These are phyloP conservation scores for Venturia aucupariae DNA, from an alignment of 2,329 filamentous ascomycete species.

Conservation along the genomic window DNA sequence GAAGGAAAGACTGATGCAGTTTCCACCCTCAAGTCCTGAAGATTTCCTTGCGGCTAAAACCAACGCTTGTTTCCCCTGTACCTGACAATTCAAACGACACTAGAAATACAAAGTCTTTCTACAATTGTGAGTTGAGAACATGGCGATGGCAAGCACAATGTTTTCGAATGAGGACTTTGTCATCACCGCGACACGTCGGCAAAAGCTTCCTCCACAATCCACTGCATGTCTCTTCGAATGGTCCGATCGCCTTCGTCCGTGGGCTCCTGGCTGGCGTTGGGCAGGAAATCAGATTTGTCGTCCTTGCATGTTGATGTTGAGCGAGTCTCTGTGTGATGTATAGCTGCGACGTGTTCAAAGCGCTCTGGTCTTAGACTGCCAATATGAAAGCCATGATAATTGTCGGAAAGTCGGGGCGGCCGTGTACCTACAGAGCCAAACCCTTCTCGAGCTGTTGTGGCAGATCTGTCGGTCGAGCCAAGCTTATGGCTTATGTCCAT, in stretches of 20 bases:
- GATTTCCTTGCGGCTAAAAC: background rate
- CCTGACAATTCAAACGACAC: background rate
- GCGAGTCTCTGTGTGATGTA: conserved; percentile 2
- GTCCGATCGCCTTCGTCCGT: background rate
- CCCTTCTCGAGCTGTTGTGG: conserved; percentile 2
- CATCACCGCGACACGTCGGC: background rate
- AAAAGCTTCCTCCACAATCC: conserved; percentile 22
- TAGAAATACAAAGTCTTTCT: background rate
- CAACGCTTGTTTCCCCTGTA: background rate
- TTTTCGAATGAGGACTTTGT: background rate
- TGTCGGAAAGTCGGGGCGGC: conserved; percentile 6
- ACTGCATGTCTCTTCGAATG: conserved; percentile 12
- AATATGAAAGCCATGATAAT: conserved; percentile 6
- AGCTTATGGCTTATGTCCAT: conserved; percentile 12
- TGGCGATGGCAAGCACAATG: background rate
- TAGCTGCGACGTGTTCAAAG: background rate
- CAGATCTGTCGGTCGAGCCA: background rate
- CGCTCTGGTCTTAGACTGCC: conserved; percentile 7
- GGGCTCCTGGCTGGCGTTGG: background rate
- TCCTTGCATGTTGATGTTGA: conserved; percentile 4
- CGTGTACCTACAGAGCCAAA: background rate
- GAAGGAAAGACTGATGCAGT: background rate
- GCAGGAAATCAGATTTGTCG: background rate
- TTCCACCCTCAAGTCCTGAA: background rate
- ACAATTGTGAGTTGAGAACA: background rate